Conservation (phyloP, 345 rosid species). For the Eucalyptus rudis region DNA sequence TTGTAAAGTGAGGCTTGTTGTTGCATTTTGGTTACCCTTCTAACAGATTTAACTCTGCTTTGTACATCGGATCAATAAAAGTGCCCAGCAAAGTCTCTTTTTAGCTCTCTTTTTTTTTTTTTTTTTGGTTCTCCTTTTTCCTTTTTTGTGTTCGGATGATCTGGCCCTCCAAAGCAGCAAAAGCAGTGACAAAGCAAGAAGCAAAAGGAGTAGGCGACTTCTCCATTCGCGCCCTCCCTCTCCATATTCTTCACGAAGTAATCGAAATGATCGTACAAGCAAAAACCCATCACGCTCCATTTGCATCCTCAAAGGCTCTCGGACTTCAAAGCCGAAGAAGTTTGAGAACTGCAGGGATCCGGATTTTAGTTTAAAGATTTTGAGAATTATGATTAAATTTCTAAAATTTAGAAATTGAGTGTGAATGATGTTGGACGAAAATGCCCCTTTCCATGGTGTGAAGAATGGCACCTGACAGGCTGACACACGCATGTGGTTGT, state of each 20-base stretch:
- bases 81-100: background rate
- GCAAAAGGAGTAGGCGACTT: background rate
- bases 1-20: background rate
- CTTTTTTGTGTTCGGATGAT: background rate
- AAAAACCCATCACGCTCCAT: background rate
- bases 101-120: background rate
- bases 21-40: background rate
- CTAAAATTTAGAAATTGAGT: background rate
- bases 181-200: background rate
- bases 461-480: background rate
- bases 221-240: background rate
- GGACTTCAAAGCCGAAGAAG: background rate
- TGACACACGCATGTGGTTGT: background rate
- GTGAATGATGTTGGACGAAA: background rate
- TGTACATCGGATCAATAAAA: background rate
- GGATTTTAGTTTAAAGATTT: background rate
- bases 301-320: background rate
- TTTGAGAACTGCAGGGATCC: background rate
- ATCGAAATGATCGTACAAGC: background rate
- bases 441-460: background rate
- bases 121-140: background rate
- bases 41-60: background rate
- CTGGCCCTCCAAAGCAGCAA: background rate
- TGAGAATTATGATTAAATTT: background rate
- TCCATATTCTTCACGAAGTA: background rate